Base-by-base conservation (phyloP, 352 stramenopile species). In the Phytophthora uliginosa region DNA sequence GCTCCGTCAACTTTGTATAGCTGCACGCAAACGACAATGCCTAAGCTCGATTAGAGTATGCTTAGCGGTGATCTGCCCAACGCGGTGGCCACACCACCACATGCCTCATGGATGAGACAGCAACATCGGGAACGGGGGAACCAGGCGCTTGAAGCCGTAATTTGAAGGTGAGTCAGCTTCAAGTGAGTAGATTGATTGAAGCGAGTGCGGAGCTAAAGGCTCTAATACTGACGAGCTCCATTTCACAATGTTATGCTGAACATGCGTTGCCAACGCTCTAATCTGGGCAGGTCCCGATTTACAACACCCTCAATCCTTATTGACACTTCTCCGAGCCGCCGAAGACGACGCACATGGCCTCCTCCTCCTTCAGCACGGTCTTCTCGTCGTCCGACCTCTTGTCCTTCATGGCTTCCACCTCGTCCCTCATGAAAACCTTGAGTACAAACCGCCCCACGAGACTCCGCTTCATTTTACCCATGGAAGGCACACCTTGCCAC, bases 341-440 rank as follows among this genome's bases (percentile, higher is more conserved):
- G 51, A 79, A 79, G 9, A 79, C 73, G 40, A 63, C 73, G 31
- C 63, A 74, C 63, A 79, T 66, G 50, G 69, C 68, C 52, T 79
- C 69, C 33, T 79, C 63, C 17, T 79, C 73, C 4, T 69, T 79
- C 50, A 79, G 31, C 45, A 59, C 63, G 13, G 62, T 77, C 54
- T 74, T 66, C 63, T 79, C 68, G 13, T 40, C 38, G 38, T 77
- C 63, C 26, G 63, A 59, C 51, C 69, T 66, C 63, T 79, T 79
- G 59, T 77, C 73, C 63, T 75, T 78, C 70, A 78, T 78, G 18
- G 70, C 74, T 18, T 76, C 53, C 10, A 78, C 45, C 57, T 81
- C 66, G 22, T 50, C 57, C 48, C 76, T 71, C 69, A 81, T 78
- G 42, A 80, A 77, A 26, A 78, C 18, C 53, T 76, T 78, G n/a